A percentile compares a stretch with the other conserved stretches of the same genome.
phyloP scores from a whole-genome alignment of 2,329 filamentous ascomycete genomes.

The Fusarium zealandicum region DNA sequence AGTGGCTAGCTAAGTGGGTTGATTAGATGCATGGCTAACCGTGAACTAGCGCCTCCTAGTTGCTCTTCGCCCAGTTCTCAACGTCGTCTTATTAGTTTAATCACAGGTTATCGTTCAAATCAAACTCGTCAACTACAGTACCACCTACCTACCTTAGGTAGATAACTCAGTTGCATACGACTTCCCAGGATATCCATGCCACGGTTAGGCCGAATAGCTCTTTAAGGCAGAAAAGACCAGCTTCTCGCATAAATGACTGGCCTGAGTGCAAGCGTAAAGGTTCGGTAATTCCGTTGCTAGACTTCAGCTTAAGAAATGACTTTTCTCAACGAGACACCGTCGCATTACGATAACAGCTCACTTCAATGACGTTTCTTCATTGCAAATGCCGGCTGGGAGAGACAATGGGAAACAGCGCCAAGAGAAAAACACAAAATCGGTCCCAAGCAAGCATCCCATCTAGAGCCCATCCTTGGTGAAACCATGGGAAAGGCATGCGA shows the following conservation, averaged over 20 bases:
- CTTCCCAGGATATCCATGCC: neutral
- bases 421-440: neutral
- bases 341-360: neutral
- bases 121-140: too few species aligned
- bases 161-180: too few species aligned
- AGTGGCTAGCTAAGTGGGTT: constrained; percentile 7
- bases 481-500: constrained; percentile 25
- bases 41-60: constrained; percentile 5
- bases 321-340: neutral
- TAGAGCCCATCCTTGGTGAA: constrained; percentile 11
- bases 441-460: neutral
- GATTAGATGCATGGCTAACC: constrained; percentile 2
- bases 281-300: neutral
- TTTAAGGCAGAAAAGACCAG: neutral
- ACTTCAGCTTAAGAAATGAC: neutral
- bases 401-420: constrained; percentile 3
- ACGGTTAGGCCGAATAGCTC: neutral
- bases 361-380: constrained; percentile 11
- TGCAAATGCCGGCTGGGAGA: constrained; percentile 12
- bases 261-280: neutral
- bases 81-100: neutral
- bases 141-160: too few species aligned
- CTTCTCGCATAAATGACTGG: neutral
- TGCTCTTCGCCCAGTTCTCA: too few species aligned
- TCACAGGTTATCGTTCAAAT: too few species aligned